Percentiles rank a stretch among this genome's conserved stretches.
Conservation (phyloP, 2,329 filamentous ascomycete species). For the Aspergillus pseudotamarii region DNA sequence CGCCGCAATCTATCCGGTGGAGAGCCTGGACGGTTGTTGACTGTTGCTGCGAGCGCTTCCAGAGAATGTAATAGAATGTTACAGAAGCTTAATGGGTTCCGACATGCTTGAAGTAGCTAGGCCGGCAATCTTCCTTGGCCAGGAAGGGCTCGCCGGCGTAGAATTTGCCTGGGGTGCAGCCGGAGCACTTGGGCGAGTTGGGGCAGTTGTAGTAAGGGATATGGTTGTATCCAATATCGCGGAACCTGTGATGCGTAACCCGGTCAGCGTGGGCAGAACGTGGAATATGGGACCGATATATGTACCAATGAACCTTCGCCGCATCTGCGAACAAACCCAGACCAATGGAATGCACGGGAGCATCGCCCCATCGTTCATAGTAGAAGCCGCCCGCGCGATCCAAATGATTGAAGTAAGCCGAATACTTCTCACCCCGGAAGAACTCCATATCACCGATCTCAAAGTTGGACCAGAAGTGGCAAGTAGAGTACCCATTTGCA, state of each 20-base stretch:
- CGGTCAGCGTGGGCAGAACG: constrained; percentile 3
- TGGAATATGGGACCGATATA: constrained; percentile 18
- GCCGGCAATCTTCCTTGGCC: constrained; percentile 87
- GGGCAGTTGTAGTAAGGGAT: constrained; percentile 99
- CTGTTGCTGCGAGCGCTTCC: background rate
- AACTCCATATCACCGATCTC: constrained; percentile 93
- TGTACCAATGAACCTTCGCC: constrained; percentile 88
- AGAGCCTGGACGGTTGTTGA: background rate
- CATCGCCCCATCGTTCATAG: constrained; percentile 98
- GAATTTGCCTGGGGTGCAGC: constrained; percentile 82
- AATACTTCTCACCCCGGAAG: constrained; percentile 86
- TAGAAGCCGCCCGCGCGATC: constrained; percentile 96
- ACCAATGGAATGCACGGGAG: constrained; percentile 92
- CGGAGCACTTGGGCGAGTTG: constrained; percentile 89
- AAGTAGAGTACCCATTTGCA: constrained; percentile 94
- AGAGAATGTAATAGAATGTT: background rate
- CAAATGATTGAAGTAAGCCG: constrained; percentile 94
- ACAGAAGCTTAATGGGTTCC: constrained; percentile 67
- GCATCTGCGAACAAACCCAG: constrained; percentile 89
- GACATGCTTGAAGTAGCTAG: constrained; percentile 96
- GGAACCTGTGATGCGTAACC: constrained; percentile 72
- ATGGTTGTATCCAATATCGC: constrained; percentile 97
- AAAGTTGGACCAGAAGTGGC: constrained; percentile 99
- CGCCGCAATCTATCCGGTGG: background rate
- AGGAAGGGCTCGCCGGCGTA: constrained; percentile 87